Evolutionary conservation across 108 stramenopile species (phyloP), one percentile per base, ranked within the genome.

Genomic region (Cyclotella baltica): DNA sequence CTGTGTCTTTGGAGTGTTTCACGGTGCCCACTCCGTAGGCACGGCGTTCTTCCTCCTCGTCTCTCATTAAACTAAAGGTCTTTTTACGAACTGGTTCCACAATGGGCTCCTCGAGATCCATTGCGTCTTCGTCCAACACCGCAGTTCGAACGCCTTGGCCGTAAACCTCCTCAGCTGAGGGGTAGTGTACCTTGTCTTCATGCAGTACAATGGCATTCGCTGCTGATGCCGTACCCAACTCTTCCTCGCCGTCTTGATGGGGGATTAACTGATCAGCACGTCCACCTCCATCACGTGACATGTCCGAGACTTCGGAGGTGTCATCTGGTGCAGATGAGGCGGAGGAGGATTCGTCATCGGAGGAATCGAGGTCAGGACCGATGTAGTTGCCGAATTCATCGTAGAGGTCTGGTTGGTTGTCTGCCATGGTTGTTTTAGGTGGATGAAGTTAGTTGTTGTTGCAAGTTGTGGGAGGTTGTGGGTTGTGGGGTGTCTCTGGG

Each of bases 371-470:
- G 59, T 98, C 98, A 18, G 98, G 97, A n/a, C 99, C 99, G 75
- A 99, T 96, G 88, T 99, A 98, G 79, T 99, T 99, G 48, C 99
- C 99, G 75, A 99, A 99, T 88, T 99, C 99, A 76, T 99, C 99
- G 86, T 99, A 99, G 58, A 98, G 84, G 33, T 97, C 96, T 66
- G 88, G 83, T 43, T 91, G 85, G 38, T 89, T 89, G 68, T 97
- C 92, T 63, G 88, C 76, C 77, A 75, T 89, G 37, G 57, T 83
- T 25, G n/a, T n/a, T n/a, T n/a, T 37, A 53, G 46, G 29, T n/a
- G 77, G 71, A 59, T 68, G 30, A 13, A 53, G 20, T 8, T 16
- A 4, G 4, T 4, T 4, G 52, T 8, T 16, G 52, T 20, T n/a
- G n/a, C n/a, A n/a, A n/a, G 52, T 20, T 53, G 11, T 13, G 11